A percentile compares a stretch with the other conserved stretches of the same genome.
These are phyloP conservation scores for Clonostachys rhizophaga DNA, from an alignment of 2,329 filamentous ascomycete genomes.

Conservation along the genomic window DNA sequence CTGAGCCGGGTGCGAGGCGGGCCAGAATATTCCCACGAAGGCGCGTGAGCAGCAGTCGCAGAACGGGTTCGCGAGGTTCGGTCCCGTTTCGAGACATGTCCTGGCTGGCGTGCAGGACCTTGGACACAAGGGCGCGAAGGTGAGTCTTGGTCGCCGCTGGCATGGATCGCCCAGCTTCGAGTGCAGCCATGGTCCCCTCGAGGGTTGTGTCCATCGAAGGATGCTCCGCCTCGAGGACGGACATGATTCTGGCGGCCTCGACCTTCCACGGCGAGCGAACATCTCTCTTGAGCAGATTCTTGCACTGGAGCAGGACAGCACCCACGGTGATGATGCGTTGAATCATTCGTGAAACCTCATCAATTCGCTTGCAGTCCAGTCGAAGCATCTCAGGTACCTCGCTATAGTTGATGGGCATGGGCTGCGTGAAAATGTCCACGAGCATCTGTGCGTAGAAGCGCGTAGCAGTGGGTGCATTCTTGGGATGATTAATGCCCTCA, in stretches of 20 bases:
- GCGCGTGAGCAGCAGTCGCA: constrained; percentile 64
- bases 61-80: constrained; percentile 48
- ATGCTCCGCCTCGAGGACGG: constrained; percentile 56
- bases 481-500: constrained; percentile 57
- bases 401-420: constrained; percentile 46
- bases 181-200: constrained; percentile 57
- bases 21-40: constrained; percentile 62
- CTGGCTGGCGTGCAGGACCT: constrained; percentile 45
- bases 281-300: constrained; percentile 78
- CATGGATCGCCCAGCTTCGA: constrained; percentile 61
- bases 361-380: constrained; percentile 62
- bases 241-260: constrained; percentile 67
- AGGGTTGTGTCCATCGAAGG: constrained; percentile 47
- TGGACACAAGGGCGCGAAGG: constrained; percentile 51
- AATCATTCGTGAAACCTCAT: constrained; percentile 26
- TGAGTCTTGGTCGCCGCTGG: constrained; percentile 56
- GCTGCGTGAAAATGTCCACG: constrained; percentile 68
- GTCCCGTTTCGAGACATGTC: constrained; percentile 33
- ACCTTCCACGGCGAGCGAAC: constrained; percentile 73
- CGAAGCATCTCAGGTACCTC: constrained; percentile 69
- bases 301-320: constrained; percentile 72
- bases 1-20: constrained; percentile 60
- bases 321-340: constrained; percentile 66
- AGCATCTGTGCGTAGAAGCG: constrained; percentile 74
- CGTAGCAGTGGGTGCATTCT: constrained; percentile 59